phyloP scores from a whole-genome alignment of 1,284 basidiomycete species.

The Bondarzewia mesenterica region DNA sequence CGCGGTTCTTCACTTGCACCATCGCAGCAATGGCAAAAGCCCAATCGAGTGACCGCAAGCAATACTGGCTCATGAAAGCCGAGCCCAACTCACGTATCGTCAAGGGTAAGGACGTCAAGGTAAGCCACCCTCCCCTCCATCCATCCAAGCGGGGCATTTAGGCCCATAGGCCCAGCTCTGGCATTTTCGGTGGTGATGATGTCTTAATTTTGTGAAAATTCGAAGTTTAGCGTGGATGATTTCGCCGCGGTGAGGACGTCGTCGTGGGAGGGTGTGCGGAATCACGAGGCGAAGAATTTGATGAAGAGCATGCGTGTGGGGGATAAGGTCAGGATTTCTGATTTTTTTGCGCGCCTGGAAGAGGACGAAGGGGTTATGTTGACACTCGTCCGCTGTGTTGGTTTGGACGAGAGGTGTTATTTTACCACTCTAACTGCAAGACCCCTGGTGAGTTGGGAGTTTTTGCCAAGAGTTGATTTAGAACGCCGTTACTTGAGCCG shows the following conservation, averaged over 20 bases:
- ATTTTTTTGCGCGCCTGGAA: neutral
- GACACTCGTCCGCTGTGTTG: neutral
- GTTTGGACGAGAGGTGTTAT: constrained; percentile 29
- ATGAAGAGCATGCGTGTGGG: constrained; percentile 89
- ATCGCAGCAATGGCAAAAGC: too few species aligned
- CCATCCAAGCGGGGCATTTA: neutral
- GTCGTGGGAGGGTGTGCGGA: constrained; percentile 89
- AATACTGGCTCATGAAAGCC: constrained; percentile 86
- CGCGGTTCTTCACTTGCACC: too few species aligned
- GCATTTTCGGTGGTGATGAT: neutral
- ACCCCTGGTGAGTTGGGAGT: constrained; percentile 53
- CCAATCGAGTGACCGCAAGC: too few species aligned
- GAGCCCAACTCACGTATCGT: constrained; percentile 84
- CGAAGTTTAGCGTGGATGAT: constrained; percentile 89
- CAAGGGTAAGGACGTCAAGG: constrained; percentile 89
- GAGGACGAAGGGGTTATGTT: neutral
- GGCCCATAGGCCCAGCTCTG: neutral
- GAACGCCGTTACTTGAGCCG: neutral
- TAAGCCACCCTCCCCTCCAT: constrained; percentile 20
- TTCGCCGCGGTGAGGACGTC: constrained; percentile 72
- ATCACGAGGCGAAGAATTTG: constrained; percentile 86
- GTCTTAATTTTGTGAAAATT: constrained; percentile 1
- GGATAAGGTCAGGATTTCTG: constrained; percentile 52
- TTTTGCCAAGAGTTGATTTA: too few species aligned
- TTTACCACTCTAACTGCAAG: constrained; percentile 94